A percentile compares a stretch with the other conserved stretches of the same genome.
These are phyloP conservation scores for Leccinum subrobustum DNA, from an alignment of 1,284 basidiomycete species.

Conservation along the genomic window DNA sequence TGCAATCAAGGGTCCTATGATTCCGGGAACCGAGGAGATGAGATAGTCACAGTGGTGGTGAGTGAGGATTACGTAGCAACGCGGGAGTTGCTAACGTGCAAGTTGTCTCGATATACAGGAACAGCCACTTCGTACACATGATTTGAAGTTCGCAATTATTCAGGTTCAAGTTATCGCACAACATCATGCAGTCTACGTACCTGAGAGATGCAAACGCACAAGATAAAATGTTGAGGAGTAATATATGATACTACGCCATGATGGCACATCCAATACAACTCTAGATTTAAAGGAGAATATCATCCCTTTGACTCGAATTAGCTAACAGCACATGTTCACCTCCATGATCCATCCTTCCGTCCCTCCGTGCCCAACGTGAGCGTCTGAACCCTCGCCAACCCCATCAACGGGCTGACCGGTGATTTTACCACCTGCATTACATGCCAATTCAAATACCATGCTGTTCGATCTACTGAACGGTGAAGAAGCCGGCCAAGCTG, in stretches of 20 bases:
- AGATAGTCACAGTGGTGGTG: neutral
- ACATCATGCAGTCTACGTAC: neutral
- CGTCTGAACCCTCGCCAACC: neutral
- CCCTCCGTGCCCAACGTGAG: neutral
- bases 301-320: neutral
- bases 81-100: neutral
- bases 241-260: no score
- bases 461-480: neutral
- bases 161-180: neutral
- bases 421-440: neutral
- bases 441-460: conserved; percentile 18
- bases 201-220: neutral
- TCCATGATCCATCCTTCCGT: neutral
- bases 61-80: neutral
- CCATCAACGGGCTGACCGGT: neutral
- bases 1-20: neutral
- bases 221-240: no score
- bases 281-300: neutral
- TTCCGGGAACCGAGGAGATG: neutral
- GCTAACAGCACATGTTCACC: neutral
- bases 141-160: neutral
- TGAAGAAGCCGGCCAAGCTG: neutral
- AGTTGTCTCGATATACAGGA: neutral
- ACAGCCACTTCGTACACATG: neutral
- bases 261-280: neutral